Evolutionary conservation across 805 yeast genomes (phyloP).

Genomic region (Saccharomycopsis sp.): DNA sequence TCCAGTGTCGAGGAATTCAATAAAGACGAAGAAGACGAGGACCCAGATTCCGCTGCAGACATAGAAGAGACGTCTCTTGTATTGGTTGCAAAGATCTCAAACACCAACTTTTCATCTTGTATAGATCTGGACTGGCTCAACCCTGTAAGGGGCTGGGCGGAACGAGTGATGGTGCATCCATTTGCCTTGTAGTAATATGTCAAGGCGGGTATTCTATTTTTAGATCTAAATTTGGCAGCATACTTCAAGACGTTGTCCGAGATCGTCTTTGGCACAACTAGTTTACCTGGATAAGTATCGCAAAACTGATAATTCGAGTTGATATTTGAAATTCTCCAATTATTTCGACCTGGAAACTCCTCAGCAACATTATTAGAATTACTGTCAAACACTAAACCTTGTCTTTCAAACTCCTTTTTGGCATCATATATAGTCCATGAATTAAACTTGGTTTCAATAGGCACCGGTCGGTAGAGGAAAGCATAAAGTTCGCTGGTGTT

Average conservation of each 20-base stretch:
- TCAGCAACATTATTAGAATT: conserved; percentile 8
- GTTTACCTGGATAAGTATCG: conserved; percentile 59
- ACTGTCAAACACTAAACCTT: conserved; percentile 41
- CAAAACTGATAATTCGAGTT: conserved; percentile 62
- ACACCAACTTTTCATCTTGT: conserved; percentile 81
- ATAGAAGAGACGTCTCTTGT: conserved; percentile 21
- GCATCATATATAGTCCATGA: conserved; percentile 72
- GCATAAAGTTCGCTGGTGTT: conserved; percentile 62
- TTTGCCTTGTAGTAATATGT: conserved; percentile 64
- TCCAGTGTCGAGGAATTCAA: no score
- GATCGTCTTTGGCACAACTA: conserved; percentile 67
- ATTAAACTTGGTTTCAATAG: conserved; percentile 49
- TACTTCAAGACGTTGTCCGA: conserved; percentile 78
- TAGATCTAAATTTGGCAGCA: conserved; percentile 80
- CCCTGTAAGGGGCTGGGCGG: conserved; percentile 91
- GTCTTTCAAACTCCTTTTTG: conserved; percentile 57
- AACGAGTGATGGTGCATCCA: conserved; percentile 73
- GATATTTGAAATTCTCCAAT: conserved; percentile 65
- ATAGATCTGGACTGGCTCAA: conserved; percentile 76
- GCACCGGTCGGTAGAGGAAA: conserved; percentile 67
- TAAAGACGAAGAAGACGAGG: background rate
- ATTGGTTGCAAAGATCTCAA: conserved; percentile 64
- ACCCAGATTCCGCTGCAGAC: background rate
- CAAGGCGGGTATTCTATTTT: conserved; percentile 73
- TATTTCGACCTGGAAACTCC: conserved; percentile 21